Evolutionary conservation across 2,329 filamentous ascomycete genomes (phyloP), one percentile per base, ranked within the genome.

Genomic region (Pseudocercospora pini-densiflorae): DNA sequence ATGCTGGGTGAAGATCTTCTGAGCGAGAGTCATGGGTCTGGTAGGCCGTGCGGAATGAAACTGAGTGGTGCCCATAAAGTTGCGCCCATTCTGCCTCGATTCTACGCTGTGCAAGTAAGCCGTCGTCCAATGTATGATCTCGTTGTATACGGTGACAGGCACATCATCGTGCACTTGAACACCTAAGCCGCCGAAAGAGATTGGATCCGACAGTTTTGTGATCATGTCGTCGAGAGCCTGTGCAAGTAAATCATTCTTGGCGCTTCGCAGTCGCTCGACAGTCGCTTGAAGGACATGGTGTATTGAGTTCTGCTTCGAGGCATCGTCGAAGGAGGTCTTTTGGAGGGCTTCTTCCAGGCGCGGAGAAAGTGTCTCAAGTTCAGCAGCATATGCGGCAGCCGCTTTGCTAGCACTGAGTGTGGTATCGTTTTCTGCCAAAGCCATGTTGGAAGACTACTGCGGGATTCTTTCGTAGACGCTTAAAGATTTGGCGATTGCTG

Each of bases 1-100:
- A 36, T 67, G 65, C 19, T 67, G 65, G 8, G 58, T 33, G 40
- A 67, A 57, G 19, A 67, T 64, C 16, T 67, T 67, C 40, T 57
- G 36, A 6, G 65, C 58, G 5, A 67, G 23, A 14, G 61, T 67
- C 65, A 67, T 67, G 0, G 61, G 64, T 14, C 23, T 23, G 57
- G 57, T 24, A 23, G 47, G 19, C 16, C 23, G 16, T 27, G 47
- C 23, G 23, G 47, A 23, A 51, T 27, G 19, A 24, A 14, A 9
- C 3, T 14, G 19, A 9, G 12, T 24, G 6, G 23, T 24, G 47
- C 14, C 8, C 47, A 63, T 31, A 23, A 58, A 63, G 61, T 63
- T 43, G 5, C 33, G 29, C 36, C 49, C 51, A 23, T 63, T 58
- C 27, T 31, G 19, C 9, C 29, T 33, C 19, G 49, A 63, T 12